Evolutionary conservation across 805 yeast genomes (phyloP).

Genomic region (Candida ulmi): DNA sequence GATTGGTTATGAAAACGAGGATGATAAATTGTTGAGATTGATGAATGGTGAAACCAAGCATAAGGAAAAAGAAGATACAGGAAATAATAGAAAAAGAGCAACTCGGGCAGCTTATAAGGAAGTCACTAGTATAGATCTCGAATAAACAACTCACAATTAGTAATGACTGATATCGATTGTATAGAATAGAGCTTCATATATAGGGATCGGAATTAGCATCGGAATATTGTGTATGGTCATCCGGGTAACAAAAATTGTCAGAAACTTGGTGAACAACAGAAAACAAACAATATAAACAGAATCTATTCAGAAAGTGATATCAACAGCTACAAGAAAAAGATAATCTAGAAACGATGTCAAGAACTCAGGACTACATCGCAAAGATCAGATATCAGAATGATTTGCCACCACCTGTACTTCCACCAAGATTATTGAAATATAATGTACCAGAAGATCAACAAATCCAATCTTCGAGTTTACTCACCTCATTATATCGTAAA

Average conservation of each 20-base stretch:
- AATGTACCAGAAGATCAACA: slow-evolving; percentile 32
- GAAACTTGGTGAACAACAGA: neutral
- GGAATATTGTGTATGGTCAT: no score
- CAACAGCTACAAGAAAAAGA: neutral
- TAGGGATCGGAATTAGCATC: neutral
- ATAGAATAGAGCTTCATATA: no score
- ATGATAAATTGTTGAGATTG: slow-evolving; percentile 9
- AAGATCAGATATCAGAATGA: slow-evolving; percentile 78
- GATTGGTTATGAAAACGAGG: slow-evolving; percentile 14
- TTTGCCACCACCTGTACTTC: slow-evolving; percentile 89
- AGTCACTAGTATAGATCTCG: slow-evolving; percentile 23
- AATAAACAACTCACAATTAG: no score
- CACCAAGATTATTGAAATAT: slow-evolving; percentile 75
- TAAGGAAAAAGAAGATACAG: neutral
- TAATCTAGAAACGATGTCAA: slow-evolving; percentile 28
- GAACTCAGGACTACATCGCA: slow-evolving; percentile 73
- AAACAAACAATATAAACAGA: neutral
- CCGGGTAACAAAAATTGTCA: neutral
- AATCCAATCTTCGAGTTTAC: slow-evolving; percentile 46
- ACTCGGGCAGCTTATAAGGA: slow-evolving; percentile 17
- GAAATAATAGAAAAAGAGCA: slow-evolving; percentile 10
- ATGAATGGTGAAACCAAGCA: slow-evolving; percentile 4
- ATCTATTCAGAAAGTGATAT: no score
- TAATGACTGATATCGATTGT: no score
- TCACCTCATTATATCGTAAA: slow-evolving; percentile 63